Evolutionary conservation across 2,329 filamentous ascomycete species (phyloP), one percentile per base, ranked within the genome.

Genomic region (Aureobasidium subglaciale): DNA sequence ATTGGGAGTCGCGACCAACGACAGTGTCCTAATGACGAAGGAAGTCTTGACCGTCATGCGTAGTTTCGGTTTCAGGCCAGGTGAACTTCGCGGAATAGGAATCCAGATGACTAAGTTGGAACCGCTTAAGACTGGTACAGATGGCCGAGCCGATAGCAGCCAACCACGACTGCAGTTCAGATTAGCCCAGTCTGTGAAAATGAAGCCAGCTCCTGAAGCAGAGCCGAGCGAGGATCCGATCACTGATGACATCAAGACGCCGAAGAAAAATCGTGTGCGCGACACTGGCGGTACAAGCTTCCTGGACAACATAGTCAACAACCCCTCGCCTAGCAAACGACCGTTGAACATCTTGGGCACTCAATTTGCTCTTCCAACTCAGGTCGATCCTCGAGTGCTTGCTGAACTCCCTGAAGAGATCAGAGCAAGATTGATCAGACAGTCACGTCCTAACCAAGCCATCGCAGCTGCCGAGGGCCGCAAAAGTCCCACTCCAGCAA

Each of bases 51-150:
- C 86, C 0, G 87, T 96, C 50, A 72, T 99, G 55, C 85, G 87
- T 54, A 85, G 86, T 2, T 92, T 88, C 68, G 85, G 81, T 22
- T 90, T 97, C 63, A 88, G 87, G 2, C 90, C 93, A 0, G 93
- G 92, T 9, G 93, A 99, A 67, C 77, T 99, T n/a, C 82, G 93
- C 64, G 93, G 93, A 0, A 76, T 99, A 9, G 93, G 93, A 0
- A 81, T 97, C 1, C 92, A 96, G 67, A 87, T 97, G 83, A 93
- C 90, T 13, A 96, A 90, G 68, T 78, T 99, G 4, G 90, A 96
- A 63, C 83, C 87, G 0, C 73, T 93, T 63, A 95, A 88, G 64
- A 65, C 72, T 15, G 73, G 76, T 2, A 64, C 70, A 1, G 73
- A 78, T n/a, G 79, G 73, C 1, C 63, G 61, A 30, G 69, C 77